Percentiles rank a stretch among this genome's conserved stretches.
These are phyloP conservation scores for Endoconidiophora laricicola DNA, from an alignment of 2,329 filamentous ascomycete genomes.

Conservation along the genomic window DNA sequence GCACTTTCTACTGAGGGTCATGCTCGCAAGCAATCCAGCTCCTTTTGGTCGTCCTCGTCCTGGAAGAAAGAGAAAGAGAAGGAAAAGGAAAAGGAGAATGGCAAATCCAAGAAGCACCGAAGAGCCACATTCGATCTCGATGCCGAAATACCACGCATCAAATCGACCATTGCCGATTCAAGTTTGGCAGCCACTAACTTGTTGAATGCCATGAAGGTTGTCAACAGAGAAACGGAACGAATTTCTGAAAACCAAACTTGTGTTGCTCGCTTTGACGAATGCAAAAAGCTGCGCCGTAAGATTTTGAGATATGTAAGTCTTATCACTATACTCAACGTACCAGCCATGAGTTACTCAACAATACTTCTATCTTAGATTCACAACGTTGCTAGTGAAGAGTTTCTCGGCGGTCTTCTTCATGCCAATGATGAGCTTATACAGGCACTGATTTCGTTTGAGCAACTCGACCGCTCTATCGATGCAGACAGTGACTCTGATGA, in stretches of 20 bases:
- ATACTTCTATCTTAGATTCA: constrained; percentile 47
- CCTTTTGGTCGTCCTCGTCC: constrained; percentile 22
- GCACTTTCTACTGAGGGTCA: constrained; percentile 11
- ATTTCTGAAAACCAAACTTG: constrained; percentile 73
- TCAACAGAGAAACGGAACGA: constrained; percentile 76
- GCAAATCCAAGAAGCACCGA: constrained; percentile 33
- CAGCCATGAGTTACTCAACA: neutral
- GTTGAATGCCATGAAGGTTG: constrained; percentile 68
- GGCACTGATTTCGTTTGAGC: constrained; percentile 85
- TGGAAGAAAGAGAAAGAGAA: constrained; percentile 30
- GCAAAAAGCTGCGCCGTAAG: constrained; percentile 69
- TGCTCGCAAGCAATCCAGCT: constrained; percentile 24
- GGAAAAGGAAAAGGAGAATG: constrained; percentile 32
- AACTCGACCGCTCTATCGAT: constrained; percentile 74
- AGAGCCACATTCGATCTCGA: constrained; percentile 63
- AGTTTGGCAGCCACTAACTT: constrained; percentile 86
- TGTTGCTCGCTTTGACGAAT: constrained; percentile 63
- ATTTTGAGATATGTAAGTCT: constrained; percentile 61
- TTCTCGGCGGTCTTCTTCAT: constrained; percentile 76
- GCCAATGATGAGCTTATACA: constrained; percentile 94
- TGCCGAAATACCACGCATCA: constrained; percentile 72
- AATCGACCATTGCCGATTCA: constrained; percentile 73
- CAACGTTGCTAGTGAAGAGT: constrained; percentile 77
- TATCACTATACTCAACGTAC: neutral
- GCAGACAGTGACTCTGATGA: constrained; percentile 56